A percentile compares a stretch with the other conserved stretches of the same genome.
phyloP scores from a whole-genome alignment of 2,329 filamentous ascomycete genomes.

The Fusarium sp. region DNA sequence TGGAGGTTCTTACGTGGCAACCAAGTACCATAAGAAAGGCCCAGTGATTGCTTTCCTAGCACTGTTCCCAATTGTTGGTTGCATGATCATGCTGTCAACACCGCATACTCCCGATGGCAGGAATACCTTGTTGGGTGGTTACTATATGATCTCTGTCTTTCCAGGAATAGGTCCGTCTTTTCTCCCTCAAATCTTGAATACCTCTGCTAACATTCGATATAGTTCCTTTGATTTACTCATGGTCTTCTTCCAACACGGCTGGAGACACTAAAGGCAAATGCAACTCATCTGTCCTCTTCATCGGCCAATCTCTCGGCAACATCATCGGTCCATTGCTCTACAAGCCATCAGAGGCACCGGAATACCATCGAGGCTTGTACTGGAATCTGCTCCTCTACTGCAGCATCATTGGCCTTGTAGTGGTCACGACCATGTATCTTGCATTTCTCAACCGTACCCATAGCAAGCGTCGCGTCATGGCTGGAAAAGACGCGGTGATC shows the following conservation, averaged over 20 bases:
- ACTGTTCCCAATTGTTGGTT: slow-evolving; percentile 62
- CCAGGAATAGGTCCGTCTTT: slow-evolving; percentile 53
- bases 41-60: slow-evolving; percentile 67
- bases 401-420: slow-evolving; percentile 59
- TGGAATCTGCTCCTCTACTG: slow-evolving; percentile 70
- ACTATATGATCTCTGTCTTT: slow-evolving; percentile 70
- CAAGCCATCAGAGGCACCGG: slow-evolving; percentile 47
- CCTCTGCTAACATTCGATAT: rapidly evolving
- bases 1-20: slow-evolving; percentile 66
- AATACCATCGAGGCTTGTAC: slow-evolving; percentile 59
- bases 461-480: slow-evolving; percentile 59
- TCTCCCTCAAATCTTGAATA: rapidly evolving
- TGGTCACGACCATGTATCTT: slow-evolving; percentile 39
- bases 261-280: slow-evolving; percentile 76
- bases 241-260: slow-evolving; percentile 68
- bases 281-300: slow-evolving; percentile 69
- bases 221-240: slow-evolving; percentile 67
- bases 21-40: slow-evolving; percentile 65
- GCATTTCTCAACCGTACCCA: slow-evolving; percentile 64
- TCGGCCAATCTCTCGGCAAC: slow-evolving; percentile 71
- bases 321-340: slow-evolving; percentile 62
- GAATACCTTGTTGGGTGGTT: slow-evolving; percentile 62
- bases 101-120: slow-evolving; percentile 54
- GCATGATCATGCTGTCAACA: slow-evolving; percentile 63
- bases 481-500: slow-evolving; percentile 67